phyloP scores from a whole-genome alignment of 495 filamentous ascomycete genomes.

The Podospora appendiculata region DNA sequence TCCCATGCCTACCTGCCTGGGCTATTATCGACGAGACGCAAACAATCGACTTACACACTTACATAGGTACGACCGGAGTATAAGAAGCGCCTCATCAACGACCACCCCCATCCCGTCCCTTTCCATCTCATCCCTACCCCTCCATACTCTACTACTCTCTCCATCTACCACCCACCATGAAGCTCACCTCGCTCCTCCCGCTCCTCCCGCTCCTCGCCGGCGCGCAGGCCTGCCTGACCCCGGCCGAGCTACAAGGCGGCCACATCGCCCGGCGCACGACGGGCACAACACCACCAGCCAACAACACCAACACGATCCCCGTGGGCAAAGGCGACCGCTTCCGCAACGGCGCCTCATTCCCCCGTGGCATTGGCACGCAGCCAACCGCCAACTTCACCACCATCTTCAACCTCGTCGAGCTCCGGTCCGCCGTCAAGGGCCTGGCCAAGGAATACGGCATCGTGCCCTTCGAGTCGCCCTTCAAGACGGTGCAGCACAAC shows the following conservation, averaged over 20 bases:
- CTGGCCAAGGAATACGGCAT: slow-evolving; percentile 7
- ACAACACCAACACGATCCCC: background rate
- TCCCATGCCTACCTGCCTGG: too few relatives aligned
- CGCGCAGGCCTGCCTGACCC: background rate
- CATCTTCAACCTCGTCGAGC: slow-evolving; percentile 7
- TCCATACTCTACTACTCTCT: too few relatives aligned
- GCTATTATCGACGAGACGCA: too few relatives aligned
- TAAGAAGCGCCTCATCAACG: too few relatives aligned
- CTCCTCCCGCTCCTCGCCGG: background rate
- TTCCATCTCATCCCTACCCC: too few relatives aligned
- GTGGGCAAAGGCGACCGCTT: slow-evolving; percentile 7
- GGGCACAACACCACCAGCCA: background rate
- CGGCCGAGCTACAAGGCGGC: background rate
- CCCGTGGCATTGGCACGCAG: slow-evolving; percentile 4
- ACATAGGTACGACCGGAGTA: too few relatives aligned
- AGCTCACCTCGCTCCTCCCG: background rate
- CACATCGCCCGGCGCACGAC: background rate
- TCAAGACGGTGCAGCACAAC: slow-evolving; percentile 7
- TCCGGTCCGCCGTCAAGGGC: slow-evolving; percentile 4
- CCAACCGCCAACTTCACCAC: background rate
- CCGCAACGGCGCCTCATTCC: slow-evolving; percentile 1
- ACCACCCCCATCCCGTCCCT: too few relatives aligned
- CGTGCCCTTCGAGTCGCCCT: slow-evolving; percentile 2
- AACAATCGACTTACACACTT: too few relatives aligned
- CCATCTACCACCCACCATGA: background rate